Base-by-base conservation (phyloP, 352 stramenopile species). In the Globisporangium lucens region DNA sequence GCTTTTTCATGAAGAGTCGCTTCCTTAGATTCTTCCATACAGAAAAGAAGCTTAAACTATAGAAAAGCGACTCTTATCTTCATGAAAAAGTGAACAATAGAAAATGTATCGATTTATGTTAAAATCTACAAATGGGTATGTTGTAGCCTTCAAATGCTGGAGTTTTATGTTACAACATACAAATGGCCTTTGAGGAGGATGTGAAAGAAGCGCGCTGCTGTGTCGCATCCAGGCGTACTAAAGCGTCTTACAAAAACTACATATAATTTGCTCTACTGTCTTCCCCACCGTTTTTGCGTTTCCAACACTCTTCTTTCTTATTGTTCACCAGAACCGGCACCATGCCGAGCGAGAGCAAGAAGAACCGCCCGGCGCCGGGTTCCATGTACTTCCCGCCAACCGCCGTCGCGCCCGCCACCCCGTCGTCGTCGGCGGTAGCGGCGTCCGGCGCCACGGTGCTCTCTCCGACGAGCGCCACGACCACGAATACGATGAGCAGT, bases 341-440 rank as follows among this genome's bases (percentile, higher is more conserved):
- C 5, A 76, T 78, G 71, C 65, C 71, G 10, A 60, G 66, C 47
- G 74, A 80, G 43, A 69, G 65, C 69, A 80, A 80, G 75, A 82
- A 82, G 65, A 66, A 82, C 61, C 75, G 75, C 15, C 67, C 75
- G 27, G 75, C 75, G 59, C 75, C 75, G 17, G 75, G 75, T 36
- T 74, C 75, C 30, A 82, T 82, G 75, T 82, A 82, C 74, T 78
- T 82, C 63, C 75, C 75, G 27, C 75, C 73, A 55, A 65, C 61
- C 33, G 68, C 66, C 15, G 36, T 70, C 17, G 36, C 68, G 53
- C 58, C 75, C 30, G 49, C 73, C 35, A 59, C 52, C 27, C 29
- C 27, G 52, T 33, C 15, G 52, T 20, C 52, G 12, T 29, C 27
- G 15, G 9, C 52, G 7, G 27, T 12, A 27, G 17, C 52, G 17